Conservation (phyloP, 2,329 filamentous ascomycete genomes). For the Penicillium freii region DNA sequence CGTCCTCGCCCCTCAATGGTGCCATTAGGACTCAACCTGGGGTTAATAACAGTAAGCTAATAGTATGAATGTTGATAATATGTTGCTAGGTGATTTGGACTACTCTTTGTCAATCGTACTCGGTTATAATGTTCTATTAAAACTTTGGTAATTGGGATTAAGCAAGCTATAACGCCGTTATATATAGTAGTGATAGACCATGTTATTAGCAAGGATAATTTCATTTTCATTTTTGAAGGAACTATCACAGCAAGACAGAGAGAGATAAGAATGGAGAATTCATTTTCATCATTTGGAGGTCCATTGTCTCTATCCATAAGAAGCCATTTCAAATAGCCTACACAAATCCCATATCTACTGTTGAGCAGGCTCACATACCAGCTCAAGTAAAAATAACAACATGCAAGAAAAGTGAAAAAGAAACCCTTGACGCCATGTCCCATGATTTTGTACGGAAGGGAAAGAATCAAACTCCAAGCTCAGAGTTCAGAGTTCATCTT, state of each 20-base stretch:
- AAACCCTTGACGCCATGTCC: constrained; percentile 8
- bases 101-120: no score
- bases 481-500: constrained; percentile 42
- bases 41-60: no score
- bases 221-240: not conserved
- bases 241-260: not conserved
- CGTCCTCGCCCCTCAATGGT: no score
- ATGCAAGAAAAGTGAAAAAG: constrained; percentile 9
- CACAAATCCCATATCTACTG: constrained; percentile 11
- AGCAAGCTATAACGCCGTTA: not conserved
- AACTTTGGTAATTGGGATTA: not conserved
- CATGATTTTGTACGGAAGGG: constrained; percentile 5
- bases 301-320: constrained; percentile 1
- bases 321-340: not conserved
- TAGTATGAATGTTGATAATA: no score
- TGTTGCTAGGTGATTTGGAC: no score
- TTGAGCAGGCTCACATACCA: not conserved
- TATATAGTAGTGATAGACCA: not conserved
- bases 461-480: not conserved
- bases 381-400: constrained; percentile 3
- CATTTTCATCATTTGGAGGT: not conserved
- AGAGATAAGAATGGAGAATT: not conserved
- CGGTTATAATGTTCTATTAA: not conserved
- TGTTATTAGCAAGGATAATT: not conserved
- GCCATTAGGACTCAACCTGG: no score